A percentile compares a stretch with the other conserved stretches of the same genome.
Conservation (phyloP, 2,329 filamentous ascomycete genomes). For the Ustulina deusta region DNA sequence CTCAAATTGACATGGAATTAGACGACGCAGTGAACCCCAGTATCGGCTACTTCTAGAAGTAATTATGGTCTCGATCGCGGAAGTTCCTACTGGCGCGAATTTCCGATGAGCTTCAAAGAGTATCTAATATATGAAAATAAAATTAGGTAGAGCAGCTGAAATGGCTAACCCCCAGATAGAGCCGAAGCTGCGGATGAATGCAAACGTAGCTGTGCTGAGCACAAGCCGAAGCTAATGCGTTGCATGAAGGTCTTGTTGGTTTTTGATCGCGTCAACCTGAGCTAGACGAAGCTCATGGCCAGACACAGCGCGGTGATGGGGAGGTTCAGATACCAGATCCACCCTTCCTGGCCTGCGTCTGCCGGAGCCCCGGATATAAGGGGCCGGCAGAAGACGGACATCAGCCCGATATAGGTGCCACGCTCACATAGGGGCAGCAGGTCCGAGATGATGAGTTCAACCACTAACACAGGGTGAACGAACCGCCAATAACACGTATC, state of each 20-base stretch:
- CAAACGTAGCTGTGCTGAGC: conserved; percentile 49
- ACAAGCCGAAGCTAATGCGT: conserved; percentile 47
- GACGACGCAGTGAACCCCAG: no score
- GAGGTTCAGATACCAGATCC: conserved; percentile 55
- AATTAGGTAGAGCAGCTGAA: conserved; percentile 48
- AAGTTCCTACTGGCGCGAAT: no score
- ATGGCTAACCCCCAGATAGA: conserved; percentile 55
- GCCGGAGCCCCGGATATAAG: conserved; percentile 42
- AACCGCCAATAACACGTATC: background rate
- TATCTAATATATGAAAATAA: no score
- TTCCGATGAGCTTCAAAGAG: no score
- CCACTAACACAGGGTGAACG: conserved; percentile 44
- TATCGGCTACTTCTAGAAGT: no score
- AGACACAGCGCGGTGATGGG: conserved; percentile 46
- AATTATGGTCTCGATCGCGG: no score
- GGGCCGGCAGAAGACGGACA: conserved; percentile 51
- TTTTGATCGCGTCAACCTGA: background rate
- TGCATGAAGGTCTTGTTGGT: background rate
- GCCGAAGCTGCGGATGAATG: conserved; percentile 56
- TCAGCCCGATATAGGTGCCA: background rate
- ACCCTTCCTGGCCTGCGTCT: conserved; percentile 52
- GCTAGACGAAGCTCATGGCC: background rate
- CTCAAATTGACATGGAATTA: no score
- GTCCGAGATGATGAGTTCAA: conserved; percentile 62
- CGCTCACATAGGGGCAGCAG: conserved; percentile 53